Conservation (phyloP, 495 filamentous ascomycete species). For the Hypoxylon lenormandii region DNA sequence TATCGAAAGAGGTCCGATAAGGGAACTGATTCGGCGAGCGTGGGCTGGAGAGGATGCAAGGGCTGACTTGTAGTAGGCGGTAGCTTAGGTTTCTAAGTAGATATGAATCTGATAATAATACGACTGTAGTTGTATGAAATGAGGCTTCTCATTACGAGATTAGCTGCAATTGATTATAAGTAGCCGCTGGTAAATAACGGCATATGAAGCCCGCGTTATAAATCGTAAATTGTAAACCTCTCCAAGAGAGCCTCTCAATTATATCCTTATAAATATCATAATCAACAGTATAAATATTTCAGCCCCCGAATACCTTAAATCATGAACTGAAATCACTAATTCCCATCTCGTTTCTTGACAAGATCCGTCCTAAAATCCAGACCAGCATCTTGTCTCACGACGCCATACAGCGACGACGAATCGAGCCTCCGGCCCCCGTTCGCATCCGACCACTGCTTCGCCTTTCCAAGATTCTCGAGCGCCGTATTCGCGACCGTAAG, state of each 20-base stretch:
- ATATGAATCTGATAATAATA: not conserved
- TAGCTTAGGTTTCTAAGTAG: not conserved
- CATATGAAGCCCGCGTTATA: too few relatives aligned
- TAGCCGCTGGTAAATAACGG: too few relatives aligned
- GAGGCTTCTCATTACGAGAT: too few relatives aligned
- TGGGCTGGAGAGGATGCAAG: constrained; percentile 76
- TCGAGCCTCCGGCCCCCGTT: constrained; percentile 31
- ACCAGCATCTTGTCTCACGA: constrained; percentile 28
- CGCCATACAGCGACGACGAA: constrained; percentile 38
- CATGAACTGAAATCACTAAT: not conserved
- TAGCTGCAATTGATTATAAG: too few relatives aligned
- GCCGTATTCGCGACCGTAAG: constrained; percentile 27
- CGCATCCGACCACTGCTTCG: constrained; percentile 9
- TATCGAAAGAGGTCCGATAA: constrained; percentile 68
- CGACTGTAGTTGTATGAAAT: too few relatives aligned
- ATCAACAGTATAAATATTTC: too few relatives aligned
- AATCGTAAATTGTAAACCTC: too few relatives aligned
- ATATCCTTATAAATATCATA: too few relatives aligned
- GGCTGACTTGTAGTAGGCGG: constrained; percentile 63
- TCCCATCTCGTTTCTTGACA: constrained; percentile 26
- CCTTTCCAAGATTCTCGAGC: constrained; percentile 18
- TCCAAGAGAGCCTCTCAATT: too few relatives aligned
- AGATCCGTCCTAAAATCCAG: constrained; percentile 38
- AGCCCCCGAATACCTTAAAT: not conserved
- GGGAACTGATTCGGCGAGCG: constrained; percentile 73